These are phyloP conservation scores for Xylariomycetidae sp. DNA, from an alignment of 2,329 filamentous ascomycete genomes.

Conservation along the genomic window DNA sequence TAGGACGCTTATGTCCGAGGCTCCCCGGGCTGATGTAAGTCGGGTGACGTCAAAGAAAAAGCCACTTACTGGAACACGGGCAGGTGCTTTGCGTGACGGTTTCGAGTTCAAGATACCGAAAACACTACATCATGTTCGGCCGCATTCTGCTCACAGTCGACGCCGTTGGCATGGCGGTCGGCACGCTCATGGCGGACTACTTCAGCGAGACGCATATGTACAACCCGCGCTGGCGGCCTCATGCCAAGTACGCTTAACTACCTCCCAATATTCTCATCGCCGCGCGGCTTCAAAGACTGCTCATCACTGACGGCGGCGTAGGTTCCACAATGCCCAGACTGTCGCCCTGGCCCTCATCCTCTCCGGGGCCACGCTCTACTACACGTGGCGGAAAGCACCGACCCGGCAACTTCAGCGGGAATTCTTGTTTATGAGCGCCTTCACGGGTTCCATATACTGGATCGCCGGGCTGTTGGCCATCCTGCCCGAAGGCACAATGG, in stretches of 20 bases:
- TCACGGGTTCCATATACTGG: slow-evolving; percentile 37
- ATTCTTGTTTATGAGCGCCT: slow-evolving; percentile 26
- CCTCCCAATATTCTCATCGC: neutral
- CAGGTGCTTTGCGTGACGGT: too few species aligned
- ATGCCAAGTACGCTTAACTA: slow-evolving; percentile 32
- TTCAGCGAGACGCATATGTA: slow-evolving; percentile 34
- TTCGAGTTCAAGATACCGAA: too few species aligned
- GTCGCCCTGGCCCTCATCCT: slow-evolving; percentile 34
- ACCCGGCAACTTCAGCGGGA: slow-evolving; percentile 21
- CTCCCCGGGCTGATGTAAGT: too few species aligned
- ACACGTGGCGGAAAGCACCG: slow-evolving; percentile 28
- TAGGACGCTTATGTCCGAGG: too few species aligned
- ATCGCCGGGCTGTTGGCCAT: slow-evolving; percentile 31
- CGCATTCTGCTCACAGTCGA: slow-evolving; percentile 35
- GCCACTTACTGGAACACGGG: too few species aligned
- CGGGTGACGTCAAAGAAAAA: too few species aligned
- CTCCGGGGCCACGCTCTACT: slow-evolving; percentile 33
- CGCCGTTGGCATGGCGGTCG: slow-evolving; percentile 30
- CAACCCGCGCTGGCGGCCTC: slow-evolving; percentile 39
- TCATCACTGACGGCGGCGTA: neutral
- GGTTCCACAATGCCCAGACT: slow-evolving; percentile 37
- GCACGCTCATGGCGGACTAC: slow-evolving; percentile 32
- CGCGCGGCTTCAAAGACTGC: neutral
- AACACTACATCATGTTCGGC: slow-evolving; percentile 31
- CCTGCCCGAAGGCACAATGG: slow-evolving; percentile 32